Conservation (phyloP, 2,329 filamentous ascomycete species). For the Parastagonospora nodorum region DNA sequence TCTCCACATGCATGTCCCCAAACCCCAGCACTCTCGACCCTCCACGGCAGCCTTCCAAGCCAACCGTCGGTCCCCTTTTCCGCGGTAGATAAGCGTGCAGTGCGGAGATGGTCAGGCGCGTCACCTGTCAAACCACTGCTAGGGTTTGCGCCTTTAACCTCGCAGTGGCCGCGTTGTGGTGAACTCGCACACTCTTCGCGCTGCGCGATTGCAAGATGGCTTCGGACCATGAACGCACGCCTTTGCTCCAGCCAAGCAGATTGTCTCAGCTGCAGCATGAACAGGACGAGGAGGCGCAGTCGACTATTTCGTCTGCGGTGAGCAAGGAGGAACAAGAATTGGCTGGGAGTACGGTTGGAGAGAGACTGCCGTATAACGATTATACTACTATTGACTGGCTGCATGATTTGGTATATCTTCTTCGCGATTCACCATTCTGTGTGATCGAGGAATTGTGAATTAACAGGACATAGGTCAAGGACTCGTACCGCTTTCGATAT, state of each 20-base stretch:
- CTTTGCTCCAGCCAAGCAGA: slow-evolving; percentile 39
- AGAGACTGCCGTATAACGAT: slow-evolving; percentile 64
- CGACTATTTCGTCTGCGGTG: slow-evolving; percentile 51
- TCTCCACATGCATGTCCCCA: slow-evolving; percentile 5
- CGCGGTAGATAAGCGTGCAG: slow-evolving; percentile 19
- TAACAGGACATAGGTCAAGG: slow-evolving; percentile 53
- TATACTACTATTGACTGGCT: slow-evolving; percentile 68
- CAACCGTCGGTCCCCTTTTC: slow-evolving; percentile 2
- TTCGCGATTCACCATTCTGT: too few relatives aligned
- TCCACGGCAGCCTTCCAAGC: slow-evolving; percentile 11
- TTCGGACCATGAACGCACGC: slow-evolving; percentile 41
- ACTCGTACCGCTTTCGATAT: slow-evolving; percentile 58
- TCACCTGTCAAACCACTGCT: slow-evolving; percentile 8
- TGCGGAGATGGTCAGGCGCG: slow-evolving; percentile 1
- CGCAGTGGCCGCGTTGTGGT: not conserved
- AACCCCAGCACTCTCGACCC: slow-evolving; percentile 10
- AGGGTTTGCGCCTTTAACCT: not conserved
- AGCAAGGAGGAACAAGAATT: slow-evolving; percentile 58
- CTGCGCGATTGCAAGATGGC: slow-evolving; percentile 19
- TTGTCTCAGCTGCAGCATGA: slow-evolving; percentile 42
- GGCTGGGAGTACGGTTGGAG: slow-evolving; percentile 54
- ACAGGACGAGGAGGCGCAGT: slow-evolving; percentile 50
- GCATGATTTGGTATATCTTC: slow-evolving; percentile 56
- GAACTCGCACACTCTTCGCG: not conserved
- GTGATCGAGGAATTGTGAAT: not conserved